Evolutionary conservation across 2,329 filamentous ascomycete species (phyloP).

Genomic region (Penicillium decumbens): DNA sequence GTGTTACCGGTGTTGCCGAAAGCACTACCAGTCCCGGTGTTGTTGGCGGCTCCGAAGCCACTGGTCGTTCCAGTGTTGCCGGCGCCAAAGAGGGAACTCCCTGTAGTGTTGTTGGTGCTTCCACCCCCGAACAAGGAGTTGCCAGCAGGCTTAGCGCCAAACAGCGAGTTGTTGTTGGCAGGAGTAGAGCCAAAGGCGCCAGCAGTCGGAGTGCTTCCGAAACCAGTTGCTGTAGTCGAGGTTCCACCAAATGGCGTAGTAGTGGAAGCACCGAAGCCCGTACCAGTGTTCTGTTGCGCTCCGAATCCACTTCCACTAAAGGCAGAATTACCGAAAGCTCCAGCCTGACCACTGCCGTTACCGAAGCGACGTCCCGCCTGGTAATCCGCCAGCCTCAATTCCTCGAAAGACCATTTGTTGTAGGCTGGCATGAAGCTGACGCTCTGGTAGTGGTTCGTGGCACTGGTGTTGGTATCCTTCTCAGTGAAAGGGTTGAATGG

Average conservation of each 20-base stretch:
- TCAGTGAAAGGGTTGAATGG: constrained; percentile 45
- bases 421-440: constrained; percentile 48
- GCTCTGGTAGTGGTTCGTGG: constrained; percentile 47
- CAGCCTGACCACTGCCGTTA: constrained; percentile 72
- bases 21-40: constrained; percentile 20
- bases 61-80: constrained; percentile 23
- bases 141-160: constrained; percentile 43
- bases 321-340: constrained; percentile 70
- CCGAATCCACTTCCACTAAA: constrained; percentile 50
- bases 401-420: constrained; percentile 83
- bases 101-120: constrained; percentile 26
- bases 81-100: constrained; percentile 40
- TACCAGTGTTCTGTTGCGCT: constrained; percentile 20
- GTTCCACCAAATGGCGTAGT: constrained; percentile 37
- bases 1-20: constrained; percentile 29
- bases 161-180: constrained; percentile 37
- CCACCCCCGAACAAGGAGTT: constrained; percentile 36
- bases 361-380: constrained; percentile 78
- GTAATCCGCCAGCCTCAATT: constrained; percentile 80
- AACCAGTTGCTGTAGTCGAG: constrained; percentile 38
- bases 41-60: constrained; percentile 20
- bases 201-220: constrained; percentile 44
- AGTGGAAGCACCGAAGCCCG: constrained; percentile 44
- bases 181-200: constrained; percentile 34
- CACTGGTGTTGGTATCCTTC: constrained; percentile 40